phyloP scores from a whole-genome alignment of 371 early-diverging fungal genomes.

The Saksenaea vasiformis region DNA sequence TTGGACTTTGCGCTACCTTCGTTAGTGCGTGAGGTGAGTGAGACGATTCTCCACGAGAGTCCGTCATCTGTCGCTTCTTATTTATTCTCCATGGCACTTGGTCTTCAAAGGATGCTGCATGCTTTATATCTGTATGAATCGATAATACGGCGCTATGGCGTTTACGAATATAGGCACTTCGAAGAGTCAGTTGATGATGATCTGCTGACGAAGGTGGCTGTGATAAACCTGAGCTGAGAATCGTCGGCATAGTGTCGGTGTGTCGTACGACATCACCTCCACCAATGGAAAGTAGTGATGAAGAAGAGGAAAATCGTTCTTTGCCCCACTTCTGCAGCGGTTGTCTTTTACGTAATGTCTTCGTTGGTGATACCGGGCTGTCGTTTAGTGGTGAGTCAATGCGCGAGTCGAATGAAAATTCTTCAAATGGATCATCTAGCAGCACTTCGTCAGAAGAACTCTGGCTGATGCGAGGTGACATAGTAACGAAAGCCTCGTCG shows the following conservation, averaged over 20 bases:
- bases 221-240: slow-evolving; percentile 1
- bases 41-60: neutral
- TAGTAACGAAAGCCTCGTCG: slow-evolving; percentile 61
- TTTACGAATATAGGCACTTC: slow-evolving; percentile 19
- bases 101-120: neutral
- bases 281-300: slow-evolving; percentile 23
- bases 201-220: slow-evolving; percentile 7
- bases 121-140: neutral
- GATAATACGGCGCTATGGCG: slow-evolving; percentile 35
- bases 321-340: slow-evolving; percentile 10
- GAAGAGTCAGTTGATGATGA: neutral
- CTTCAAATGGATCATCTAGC: slow-evolving; percentile 32
- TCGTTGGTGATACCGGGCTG: neutral
- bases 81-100: neutral
- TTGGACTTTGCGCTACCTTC: neutral
- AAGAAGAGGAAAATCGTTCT: slow-evolving; percentile 25
- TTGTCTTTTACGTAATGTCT: slow-evolving; percentile 10
- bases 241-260: slow-evolving; percentile 24
- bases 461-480: slow-evolving; percentile 53
- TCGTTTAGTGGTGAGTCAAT: slow-evolving; percentile 3
- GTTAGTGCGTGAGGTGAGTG: neutral
- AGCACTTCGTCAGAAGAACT: slow-evolving; percentile 10
- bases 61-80: slow-evolving; percentile 5
- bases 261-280: slow-evolving; percentile 23
- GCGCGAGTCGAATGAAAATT: slow-evolving; percentile 28